These are phyloP conservation scores for Daldinia decipiens DNA, from an alignment of 495 filamentous ascomycete species.

Conservation along the genomic window DNA sequence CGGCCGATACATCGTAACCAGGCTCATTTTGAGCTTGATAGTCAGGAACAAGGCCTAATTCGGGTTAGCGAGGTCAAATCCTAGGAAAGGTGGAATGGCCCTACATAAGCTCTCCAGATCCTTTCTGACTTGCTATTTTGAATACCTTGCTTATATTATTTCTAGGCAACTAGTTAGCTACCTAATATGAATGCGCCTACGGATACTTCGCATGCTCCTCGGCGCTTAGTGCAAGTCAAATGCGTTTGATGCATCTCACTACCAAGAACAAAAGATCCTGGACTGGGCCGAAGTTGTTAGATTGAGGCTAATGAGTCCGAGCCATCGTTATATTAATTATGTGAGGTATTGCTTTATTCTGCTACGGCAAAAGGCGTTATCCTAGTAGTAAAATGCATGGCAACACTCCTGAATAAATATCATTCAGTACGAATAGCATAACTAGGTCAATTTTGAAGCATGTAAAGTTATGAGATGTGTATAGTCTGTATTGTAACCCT, in stretches of 20 bases:
- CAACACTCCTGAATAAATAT: background rate
- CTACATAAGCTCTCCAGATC: background rate
- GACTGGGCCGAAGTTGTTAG: background rate
- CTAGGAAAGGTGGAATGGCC: background rate
- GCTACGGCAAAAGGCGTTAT: background rate
- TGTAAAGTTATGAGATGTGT: background rate
- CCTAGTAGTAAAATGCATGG: background rate
- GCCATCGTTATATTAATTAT: background rate
- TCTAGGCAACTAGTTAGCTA: background rate
- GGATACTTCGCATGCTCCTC: background rate
- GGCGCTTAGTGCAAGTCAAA: background rate
- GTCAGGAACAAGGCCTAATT: constrained; percentile 6
- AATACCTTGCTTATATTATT: background rate
- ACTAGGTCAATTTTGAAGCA: too few species aligned
- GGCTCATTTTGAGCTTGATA: background rate
- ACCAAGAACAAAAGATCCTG: background rate
- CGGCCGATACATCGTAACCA: background rate
- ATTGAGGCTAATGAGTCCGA: background rate
- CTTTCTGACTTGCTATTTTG: background rate
- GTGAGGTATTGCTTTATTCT: background rate
- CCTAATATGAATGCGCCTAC: background rate
- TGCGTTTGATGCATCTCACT: background rate
- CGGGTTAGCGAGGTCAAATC: background rate
- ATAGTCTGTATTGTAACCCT: background rate
- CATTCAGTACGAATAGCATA: background rate